Base-by-base conservation (phyloP, 169 alveolate genomes). In the Cyclospora cayetanensis region DNA sequence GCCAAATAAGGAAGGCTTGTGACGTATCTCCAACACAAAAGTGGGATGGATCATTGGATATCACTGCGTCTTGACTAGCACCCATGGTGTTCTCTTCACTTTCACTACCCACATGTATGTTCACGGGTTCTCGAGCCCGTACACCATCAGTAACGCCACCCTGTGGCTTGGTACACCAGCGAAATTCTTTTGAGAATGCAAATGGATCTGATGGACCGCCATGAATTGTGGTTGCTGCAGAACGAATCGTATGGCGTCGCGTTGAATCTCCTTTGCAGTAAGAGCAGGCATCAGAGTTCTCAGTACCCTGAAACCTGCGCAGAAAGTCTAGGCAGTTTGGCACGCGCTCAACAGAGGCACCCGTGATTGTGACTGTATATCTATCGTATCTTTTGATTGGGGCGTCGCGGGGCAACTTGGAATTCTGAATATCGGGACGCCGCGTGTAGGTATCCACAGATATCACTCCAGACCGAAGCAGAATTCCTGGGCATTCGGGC, bases 291-390 rank as follows among this genome's bases (percentile, higher is more conserved):
- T 20, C 43, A 46, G 20, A 18, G 15, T 25, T 4, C 15, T 25
- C 12, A 43, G 68, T 27, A 76, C 22, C 46, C 86, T 27, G 41
- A 46, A 18, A n/a, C n/a, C n/a, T n/a, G n/a, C 60, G 7, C 15
- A 11, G 60, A 46, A 46, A 35, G 46, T 31, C 52, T 20, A 50
- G 74, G 52, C 89, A 80, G 43, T 80, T 46, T 18, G 35, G 31
- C 25, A 80, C 89, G 2, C 89, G 89, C 53, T 52, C 53, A 34
- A 52, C 34, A 35, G 76, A 80, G 27, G 89, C 89, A n/a, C 89
- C 89, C 0, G 89, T 80, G 25, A 80, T 52, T 2, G 63, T 27
- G 20, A 80, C 20, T 37, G 89, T 31, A 34, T 80, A 80, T 52
- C 89, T 80, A 37, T 80, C 89, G 52, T 80, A 80, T 18, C 35